Percentiles rank a stretch among this genome's conserved stretches.
Evolutionary conservation across 441 rosid genomes (phyloP).

Genomic region (Gossypium trilobum): DNA sequence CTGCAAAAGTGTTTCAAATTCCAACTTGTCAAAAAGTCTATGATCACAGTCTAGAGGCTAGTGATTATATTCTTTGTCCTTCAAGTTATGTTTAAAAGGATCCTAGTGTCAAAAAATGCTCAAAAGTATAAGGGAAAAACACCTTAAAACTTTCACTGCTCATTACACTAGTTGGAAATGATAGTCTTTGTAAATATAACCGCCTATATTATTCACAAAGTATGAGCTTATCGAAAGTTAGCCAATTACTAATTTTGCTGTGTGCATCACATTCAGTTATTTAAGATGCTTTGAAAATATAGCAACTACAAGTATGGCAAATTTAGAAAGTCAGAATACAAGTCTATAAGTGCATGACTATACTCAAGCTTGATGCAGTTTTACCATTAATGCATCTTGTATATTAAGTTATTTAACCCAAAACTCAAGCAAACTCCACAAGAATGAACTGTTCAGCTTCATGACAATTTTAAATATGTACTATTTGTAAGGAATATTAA

Average conservation of each 20-base stretch:
- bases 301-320: not conserved
- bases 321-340: not conserved
- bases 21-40: not conserved
- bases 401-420: not conserved
- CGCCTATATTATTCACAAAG: not conserved
- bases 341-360: not conserved
- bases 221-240: not conserved
- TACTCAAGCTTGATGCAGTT: not conserved
- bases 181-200: not conserved
- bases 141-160: not conserved
- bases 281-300: not conserved
- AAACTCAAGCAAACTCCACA: not conserved
- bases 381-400: not conserved
- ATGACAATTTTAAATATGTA: not conserved
- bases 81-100: not conserved
- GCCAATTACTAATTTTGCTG: not conserved
- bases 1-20: not conserved
- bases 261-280: not conserved
- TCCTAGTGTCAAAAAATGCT: too few relatives aligned
- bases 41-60: not conserved
- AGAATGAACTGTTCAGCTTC: not conserved
- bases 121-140: not conserved
- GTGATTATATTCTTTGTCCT: not conserved
- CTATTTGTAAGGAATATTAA: not conserved
- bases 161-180: not conserved